These are phyloP conservation scores for Pseudogymnoascus sp. DNA, from an alignment of 2,329 filamentous ascomycete species.

Conservation along the genomic window DNA sequence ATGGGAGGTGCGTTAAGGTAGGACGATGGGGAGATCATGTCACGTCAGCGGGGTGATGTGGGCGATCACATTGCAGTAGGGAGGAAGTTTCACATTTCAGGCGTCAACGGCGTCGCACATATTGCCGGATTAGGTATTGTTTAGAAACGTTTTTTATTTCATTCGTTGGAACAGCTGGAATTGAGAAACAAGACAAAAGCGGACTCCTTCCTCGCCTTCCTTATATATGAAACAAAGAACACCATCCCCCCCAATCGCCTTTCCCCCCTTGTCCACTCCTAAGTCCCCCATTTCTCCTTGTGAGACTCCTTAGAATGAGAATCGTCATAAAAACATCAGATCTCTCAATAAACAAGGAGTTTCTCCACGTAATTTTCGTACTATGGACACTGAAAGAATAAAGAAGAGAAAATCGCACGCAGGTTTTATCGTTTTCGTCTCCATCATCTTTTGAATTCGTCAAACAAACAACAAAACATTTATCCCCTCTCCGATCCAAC, in stretches of 20 bases:
- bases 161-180: background rate
- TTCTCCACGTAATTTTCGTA: constrained; percentile 1
- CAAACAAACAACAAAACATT: constrained; percentile 6
- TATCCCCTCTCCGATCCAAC: background rate
- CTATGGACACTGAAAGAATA: background rate
- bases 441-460: constrained; percentile 5
- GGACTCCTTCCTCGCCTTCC: background rate
- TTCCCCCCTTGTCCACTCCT: background rate
- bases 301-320: background rate
- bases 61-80: background rate
- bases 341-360: background rate
- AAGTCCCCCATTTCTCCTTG: background rate
- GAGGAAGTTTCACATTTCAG: background rate
- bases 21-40: background rate
- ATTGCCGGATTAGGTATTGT: background rate
- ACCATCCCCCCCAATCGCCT: background rate
- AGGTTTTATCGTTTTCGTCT: constrained; percentile 1
- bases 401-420: background rate
- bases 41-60: background rate
- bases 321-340: constrained; percentile 1
- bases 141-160: constrained; percentile 2
- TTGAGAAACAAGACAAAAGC: background rate
- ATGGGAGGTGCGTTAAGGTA: background rate
- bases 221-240: constrained; percentile 2
- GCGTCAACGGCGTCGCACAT: background rate